phyloP scores from a whole-genome alignment of 2,329 filamentous ascomycete genomes.

The Epichloe typhina region DNA sequence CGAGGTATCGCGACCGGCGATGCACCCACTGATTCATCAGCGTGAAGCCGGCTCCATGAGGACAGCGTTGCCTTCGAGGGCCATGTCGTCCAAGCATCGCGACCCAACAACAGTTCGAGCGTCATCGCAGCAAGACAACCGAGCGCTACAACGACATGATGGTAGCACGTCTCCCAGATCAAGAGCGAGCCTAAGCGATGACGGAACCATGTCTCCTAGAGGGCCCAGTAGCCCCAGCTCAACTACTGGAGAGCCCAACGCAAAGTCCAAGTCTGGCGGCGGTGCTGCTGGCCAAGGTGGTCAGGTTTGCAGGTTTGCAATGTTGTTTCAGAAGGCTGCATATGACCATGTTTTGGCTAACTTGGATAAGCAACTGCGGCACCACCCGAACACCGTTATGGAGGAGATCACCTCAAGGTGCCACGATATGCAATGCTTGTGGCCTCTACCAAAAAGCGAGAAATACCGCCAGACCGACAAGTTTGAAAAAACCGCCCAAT shows the following conservation, averaged over 20 bases:
- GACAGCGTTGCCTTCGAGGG: conserved; percentile 25
- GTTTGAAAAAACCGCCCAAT: conserved; percentile 64
- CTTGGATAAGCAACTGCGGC: conserved; percentile 71
- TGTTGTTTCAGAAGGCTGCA: not conserved
- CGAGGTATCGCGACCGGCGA: conserved; percentile 15
- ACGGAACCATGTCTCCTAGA: conserved; percentile 12
- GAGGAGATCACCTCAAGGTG: conserved; percentile 83
- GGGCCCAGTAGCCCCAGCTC: conserved; percentile 16
- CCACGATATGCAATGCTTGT: conserved; percentile 95
- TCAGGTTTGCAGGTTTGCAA: conserved; percentile 57
- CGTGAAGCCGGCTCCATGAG: conserved; percentile 19
- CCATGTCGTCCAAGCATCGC: conserved; percentile 20
- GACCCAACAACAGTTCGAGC: conserved; percentile 13
- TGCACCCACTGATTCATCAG: conserved; percentile 15
- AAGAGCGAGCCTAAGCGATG: conserved; percentile 14
- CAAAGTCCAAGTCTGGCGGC: conserved; percentile 7
- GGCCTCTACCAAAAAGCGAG: conserved; percentile 89
- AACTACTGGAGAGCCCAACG: conserved; percentile 6
- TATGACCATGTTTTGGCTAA: conserved; percentile 1
- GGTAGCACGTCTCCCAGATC: conserved; percentile 16
- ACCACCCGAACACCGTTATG: conserved; percentile 90
- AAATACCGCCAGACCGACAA: conserved; percentile 81
- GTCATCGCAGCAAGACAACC: conserved; percentile 12
- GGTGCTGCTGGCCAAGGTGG: conserved; percentile 31
- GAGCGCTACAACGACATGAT: conserved; percentile 8